Conservation (phyloP, 129 eudicot genomes). For the Centaurea solstitialis region DNA sequence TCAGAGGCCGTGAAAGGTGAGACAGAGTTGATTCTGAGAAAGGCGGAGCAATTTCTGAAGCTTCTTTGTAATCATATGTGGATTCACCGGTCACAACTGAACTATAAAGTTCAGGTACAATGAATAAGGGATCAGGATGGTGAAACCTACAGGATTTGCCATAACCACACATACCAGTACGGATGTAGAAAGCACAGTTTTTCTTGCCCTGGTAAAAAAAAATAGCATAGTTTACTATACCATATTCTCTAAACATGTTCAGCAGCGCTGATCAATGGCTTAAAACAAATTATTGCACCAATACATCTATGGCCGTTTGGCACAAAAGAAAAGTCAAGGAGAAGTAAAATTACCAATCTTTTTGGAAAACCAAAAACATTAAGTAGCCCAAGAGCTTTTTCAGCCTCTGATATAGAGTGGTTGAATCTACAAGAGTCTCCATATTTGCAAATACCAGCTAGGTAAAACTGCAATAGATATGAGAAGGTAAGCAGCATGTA, state of each 20-base stretch:
- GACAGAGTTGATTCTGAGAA: background rate
- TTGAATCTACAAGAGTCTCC: slow-evolving; percentile 56
- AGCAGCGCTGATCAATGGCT: background rate
- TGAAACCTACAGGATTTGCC: slow-evolving; percentile 54
- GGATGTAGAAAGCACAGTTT: slow-evolving; percentile 63
- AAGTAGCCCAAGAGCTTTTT: slow-evolving; percentile 20
- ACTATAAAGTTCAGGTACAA: slow-evolving; percentile 15
- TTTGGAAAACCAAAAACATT: slow-evolving; percentile 54
- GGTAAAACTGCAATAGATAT: slow-evolving; percentile 48
- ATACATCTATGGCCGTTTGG: background rate
- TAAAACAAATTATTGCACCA: background rate
- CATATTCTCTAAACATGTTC: background rate
- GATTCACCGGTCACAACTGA: slow-evolving; percentile 7
- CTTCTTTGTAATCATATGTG: background rate
- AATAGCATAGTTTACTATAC: background rate
- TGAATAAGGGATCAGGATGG: slow-evolving; percentile 56
- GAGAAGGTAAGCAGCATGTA: slow-evolving; percentile 10
- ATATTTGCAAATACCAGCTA: slow-evolving; percentile 50
- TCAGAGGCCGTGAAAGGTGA: background rate
- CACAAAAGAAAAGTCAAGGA: background rate
- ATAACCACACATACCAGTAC: slow-evolving; percentile 58
- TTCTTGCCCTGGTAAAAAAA: slow-evolving; percentile 45
- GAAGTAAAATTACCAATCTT: slow-evolving; percentile 43
- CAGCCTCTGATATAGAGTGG: slow-evolving; percentile 42
- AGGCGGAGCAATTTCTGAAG: background rate